A percentile compares a stretch with the other conserved stretches of the same genome.
phyloP scores from a whole-genome alignment of 805 yeast species.

The Lachancea sp. region DNA sequence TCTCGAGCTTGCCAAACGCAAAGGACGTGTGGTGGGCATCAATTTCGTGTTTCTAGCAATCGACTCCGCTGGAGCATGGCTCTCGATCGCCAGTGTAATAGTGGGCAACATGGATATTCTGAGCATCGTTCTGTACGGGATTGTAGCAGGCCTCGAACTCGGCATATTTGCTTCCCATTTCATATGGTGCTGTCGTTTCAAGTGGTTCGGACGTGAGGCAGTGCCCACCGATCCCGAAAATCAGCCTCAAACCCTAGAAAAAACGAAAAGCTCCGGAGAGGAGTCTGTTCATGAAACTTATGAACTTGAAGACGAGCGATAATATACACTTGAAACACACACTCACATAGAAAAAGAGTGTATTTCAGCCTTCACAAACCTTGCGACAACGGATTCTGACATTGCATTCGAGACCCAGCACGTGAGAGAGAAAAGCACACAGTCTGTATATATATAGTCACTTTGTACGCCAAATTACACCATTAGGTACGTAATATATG shows the following conservation, averaged over 20 bases:
- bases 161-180: slow-evolving; percentile 70
- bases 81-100: slow-evolving; percentile 57
- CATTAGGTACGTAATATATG: no score
- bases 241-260: background rate
- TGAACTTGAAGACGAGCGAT: background rate
- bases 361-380: no score
- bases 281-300: background rate
- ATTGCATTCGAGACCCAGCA: no score
- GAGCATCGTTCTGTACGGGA: slow-evolving; percentile 68
- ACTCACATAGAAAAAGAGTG: no score
- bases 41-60: slow-evolving; percentile 70
- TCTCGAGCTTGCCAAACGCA: slow-evolving; percentile 69
- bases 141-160: slow-evolving; percentile 67
- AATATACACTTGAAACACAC: no score
- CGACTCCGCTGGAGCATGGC: slow-evolving; percentile 78
- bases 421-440: no score
- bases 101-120: slow-evolving; percentile 66
- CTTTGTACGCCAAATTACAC: no score
- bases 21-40: slow-evolving; percentile 84
- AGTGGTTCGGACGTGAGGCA: slow-evolving; percentile 17
- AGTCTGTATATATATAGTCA: no score
- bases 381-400: no score
- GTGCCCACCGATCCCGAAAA: background rate
- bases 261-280: background rate
- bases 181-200: slow-evolving; percentile 56